Evolutionary conservation across 192 early-diverging fungal species (phyloP), one percentile per base, ranked within the genome.

Genomic region (Coemansia sp.): DNA sequence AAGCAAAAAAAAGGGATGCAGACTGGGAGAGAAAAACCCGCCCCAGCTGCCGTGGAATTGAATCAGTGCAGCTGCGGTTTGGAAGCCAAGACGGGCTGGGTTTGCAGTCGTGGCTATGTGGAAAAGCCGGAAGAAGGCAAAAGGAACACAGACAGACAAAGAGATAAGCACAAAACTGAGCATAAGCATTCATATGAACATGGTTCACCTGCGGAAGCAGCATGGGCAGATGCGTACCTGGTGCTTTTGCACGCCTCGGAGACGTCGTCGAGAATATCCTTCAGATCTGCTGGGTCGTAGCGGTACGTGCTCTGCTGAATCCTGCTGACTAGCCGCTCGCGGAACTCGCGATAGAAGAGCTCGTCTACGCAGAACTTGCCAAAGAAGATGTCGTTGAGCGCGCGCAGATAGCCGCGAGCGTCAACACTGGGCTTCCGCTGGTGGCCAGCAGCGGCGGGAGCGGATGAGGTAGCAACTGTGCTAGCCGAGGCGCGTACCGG

Each of bases 331-430:
- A 84, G 66, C 66, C 74, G 78, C 63, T 84, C 74, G 61, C 78
- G 78, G 45, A 77, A 73, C 61, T 77, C 78, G 58, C 75, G 65
- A 65, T 71, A 80, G 56, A 80, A 77, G 37, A 84, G 71, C 69
- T 84, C 83, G 22, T 84, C 83, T 10, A 80, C 74, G 49, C 78
- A 80, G 52, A 80, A 84, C 58, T 80, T 80, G 39, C 72, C 69
- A 62, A 84, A 84, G 61, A 84, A 76, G 32, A 84, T 47, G 51
- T 84, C 83, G 56, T 77, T 77, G 66, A 84, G 59, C 22, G 83
- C 69, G 40, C 78, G 74, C 63, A 77, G 51, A 19, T 74, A 84
- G 37, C 69, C 76, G 19, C 76, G 61, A 41, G 82, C 68, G 43
- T 80, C 78, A 15, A 80, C 47, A 55, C 73, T 80, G 7, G 54